Base-by-base conservation (phyloP, 2,329 filamentous ascomycete species). In the Aspergillus viridinutans region DNA sequence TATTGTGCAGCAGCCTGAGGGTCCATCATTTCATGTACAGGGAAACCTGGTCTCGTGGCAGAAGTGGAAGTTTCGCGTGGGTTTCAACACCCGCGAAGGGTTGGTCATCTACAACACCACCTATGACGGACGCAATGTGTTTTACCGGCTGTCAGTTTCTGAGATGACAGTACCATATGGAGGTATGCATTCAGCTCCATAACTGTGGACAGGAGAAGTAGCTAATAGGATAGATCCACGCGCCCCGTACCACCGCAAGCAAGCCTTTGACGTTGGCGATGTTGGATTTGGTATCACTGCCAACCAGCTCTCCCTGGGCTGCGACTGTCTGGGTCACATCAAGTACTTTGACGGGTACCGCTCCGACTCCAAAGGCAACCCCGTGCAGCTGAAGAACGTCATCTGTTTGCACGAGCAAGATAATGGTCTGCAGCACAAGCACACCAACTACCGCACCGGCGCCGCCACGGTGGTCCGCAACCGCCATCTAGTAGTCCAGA, bases 391-490 rank as follows among this genome's bases (percentile, higher is more conserved):
- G 72, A 80, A 85, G 7, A 89, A 89, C 59, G 83, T 85, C 9
- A 79, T 90, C 48, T 90, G 87, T 64, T 79, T 90, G 38, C 87
- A 90, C 67, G 87, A 90, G 69, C 86, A 89, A 69, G 87, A 90
- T 64, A 83, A 79, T 29, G 87, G 87, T 4, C 86, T 88, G 38
- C 84, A 84, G 43, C 88, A 86, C 80, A 90, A 90, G 67, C 87
- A 90, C 72, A 89, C 85, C 56, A 90, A 90, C 72, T 88, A 88
- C 74, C 80, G 87, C 17, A 88, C 83, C 6, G 83, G 82, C 0
- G 79, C 84, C 2, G 85, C 86, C 1, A 85, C 83, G 0, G 80
- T 88, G 0, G 82, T 83, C 12, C 81, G 87, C n/a, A 85, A 83
- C 63, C 79, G 87, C 32, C 85, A 89, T 68, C 74, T 90, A 0